Evolutionary conservation across 805 yeast species (phyloP), one percentile per base, ranked within the genome.

Genomic region (Wickerhamiella hasegawae): DNA sequence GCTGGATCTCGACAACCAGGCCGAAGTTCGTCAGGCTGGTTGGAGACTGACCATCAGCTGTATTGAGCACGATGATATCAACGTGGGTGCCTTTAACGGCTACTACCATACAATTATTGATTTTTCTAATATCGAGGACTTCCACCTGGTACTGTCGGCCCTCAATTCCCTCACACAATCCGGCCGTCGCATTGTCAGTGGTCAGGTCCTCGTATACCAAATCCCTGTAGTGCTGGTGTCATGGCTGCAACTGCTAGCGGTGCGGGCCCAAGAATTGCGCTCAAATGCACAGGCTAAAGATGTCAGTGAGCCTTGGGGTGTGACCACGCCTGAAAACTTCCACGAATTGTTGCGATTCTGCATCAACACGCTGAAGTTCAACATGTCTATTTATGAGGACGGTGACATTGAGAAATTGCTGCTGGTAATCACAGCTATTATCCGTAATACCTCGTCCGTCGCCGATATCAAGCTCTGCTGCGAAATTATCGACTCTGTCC

Each of bases 21-120:
- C 51, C 1, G 59, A 55, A 14, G 52, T 61, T 3, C 55, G 76
- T 19, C 54, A 65, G 22, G 65, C 68, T 1, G 73, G 75, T 0
- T 52, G 80, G 23, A 52, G 60, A 14, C 57, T 83, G 18, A 52
- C 80, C 47, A 48, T 55, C 5, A 60, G 63, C 34, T 77, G 93
- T 52, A 70, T 77, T 6, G 48, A 52, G 16, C 58, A 64, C 25
- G 73, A 71, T 40, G 75, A 71, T 28, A 46, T 58, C 8, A 56
- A 62, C 12, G 59, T 71, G 6, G 65, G 69, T 1, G 61, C 69
- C 5, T 57, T 66, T 33, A 47, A 73, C 34, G 59, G 66, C 35
- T 78, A 73, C 53, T 82, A 74, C 52, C 60, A 67, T 37, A 78
- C 75, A 33, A 67, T 80, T 1, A 52, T 69, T 39, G 66, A 75